Percentiles rank a stretch among this genome's conserved stretches.
phyloP scores from a whole-genome alignment of 2,329 filamentous ascomycete species.

The Beauveria scarabaeidicola region DNA sequence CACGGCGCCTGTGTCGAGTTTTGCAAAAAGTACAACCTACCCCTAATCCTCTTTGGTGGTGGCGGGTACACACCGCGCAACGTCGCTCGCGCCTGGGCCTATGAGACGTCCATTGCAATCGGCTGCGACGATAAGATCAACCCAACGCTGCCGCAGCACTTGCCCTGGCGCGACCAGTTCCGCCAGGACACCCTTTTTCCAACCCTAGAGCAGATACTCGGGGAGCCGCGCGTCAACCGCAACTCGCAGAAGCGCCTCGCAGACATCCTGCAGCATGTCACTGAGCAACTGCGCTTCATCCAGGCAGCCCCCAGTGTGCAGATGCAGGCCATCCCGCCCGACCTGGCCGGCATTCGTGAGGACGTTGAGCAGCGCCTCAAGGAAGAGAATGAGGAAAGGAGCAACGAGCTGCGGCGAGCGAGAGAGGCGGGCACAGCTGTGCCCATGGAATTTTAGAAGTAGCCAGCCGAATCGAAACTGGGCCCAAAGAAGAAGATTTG shows the following conservation, averaged over 20 bases:
- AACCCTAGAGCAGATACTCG: conserved; percentile 62
- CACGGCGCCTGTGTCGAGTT: conserved; percentile 88
- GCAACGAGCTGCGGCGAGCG: conserved; percentile 43
- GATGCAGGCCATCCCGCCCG: conserved; percentile 70
- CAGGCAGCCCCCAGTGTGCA: conserved; percentile 80
- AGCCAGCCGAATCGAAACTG: not conserved
- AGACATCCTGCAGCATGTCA: conserved; percentile 67
- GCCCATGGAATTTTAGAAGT: conserved; percentile 41
- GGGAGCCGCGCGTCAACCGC: conserved; percentile 65
- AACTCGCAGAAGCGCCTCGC: conserved; percentile 70
- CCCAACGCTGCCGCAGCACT: conserved; percentile 66
- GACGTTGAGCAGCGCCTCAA: conserved; percentile 60
- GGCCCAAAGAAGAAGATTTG: not conserved
- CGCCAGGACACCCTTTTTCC: conserved; percentile 82
- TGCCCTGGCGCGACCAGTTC: conserved; percentile 84
- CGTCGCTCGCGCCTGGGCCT: conserved; percentile 92
- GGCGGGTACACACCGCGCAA: conserved; percentile 96
- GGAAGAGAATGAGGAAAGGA: conserved; percentile 53
- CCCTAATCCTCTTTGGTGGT: conserved; percentile 84
- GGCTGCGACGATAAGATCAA: conserved; percentile 61
- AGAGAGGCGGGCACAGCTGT: conserved; percentile 50
- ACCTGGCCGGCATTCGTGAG: conserved; percentile 58
- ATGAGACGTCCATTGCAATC: conserved; percentile 88
- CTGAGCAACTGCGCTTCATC: conserved; percentile 81
- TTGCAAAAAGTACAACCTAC: conserved; percentile 71